A percentile compares a stretch with the other conserved stretches of the same genome.
phyloP scores from a whole-genome alignment of 176 grass and related monocot species.

The Musa acuminata region DNA sequence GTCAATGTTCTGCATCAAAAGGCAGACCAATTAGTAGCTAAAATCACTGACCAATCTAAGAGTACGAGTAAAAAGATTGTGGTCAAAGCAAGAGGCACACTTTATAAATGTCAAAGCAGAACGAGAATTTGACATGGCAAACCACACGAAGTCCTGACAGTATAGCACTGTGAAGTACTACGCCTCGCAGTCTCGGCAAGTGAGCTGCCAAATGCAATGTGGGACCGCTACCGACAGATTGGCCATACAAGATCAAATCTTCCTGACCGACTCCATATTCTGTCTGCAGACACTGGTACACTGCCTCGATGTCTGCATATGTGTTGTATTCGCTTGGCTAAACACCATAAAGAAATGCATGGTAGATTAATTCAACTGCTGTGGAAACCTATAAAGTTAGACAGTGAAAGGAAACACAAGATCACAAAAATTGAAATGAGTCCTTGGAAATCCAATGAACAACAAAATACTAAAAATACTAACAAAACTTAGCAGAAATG shows the following conservation, averaged over 20 bases:
- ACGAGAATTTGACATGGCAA: constrained; percentile 92
- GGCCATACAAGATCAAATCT: constrained; percentile 92
- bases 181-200: constrained; percentile 79
- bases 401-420: not conserved
- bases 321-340: constrained; percentile 88
- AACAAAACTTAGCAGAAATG: no score
- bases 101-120: constrained; percentile 99
- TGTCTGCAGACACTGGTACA: constrained; percentile 82
- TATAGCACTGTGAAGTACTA: constrained; percentile 96
- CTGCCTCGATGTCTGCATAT: constrained; percentile 98
- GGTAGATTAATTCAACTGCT: not conserved
- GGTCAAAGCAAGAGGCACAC: constrained; percentile 29
- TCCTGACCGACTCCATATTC: constrained; percentile 97
- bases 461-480: not conserved
- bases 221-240: constrained; percentile 93
- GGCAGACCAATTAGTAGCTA: constrained; percentile 1
- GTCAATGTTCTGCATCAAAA: constrained; percentile 70
- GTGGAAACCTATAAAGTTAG: not conserved
- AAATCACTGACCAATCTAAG: not conserved
- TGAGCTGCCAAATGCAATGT: constrained; percentile 86
- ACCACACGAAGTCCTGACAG: constrained; percentile 89
- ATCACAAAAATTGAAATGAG: not conserved
- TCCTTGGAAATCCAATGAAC: not conserved
- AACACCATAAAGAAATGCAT: constrained; percentile 34
- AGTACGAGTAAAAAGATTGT: not conserved